Base-by-base conservation (phyloP, 2,329 filamentous ascomycete genomes). In the Alternaria arbusti region DNA sequence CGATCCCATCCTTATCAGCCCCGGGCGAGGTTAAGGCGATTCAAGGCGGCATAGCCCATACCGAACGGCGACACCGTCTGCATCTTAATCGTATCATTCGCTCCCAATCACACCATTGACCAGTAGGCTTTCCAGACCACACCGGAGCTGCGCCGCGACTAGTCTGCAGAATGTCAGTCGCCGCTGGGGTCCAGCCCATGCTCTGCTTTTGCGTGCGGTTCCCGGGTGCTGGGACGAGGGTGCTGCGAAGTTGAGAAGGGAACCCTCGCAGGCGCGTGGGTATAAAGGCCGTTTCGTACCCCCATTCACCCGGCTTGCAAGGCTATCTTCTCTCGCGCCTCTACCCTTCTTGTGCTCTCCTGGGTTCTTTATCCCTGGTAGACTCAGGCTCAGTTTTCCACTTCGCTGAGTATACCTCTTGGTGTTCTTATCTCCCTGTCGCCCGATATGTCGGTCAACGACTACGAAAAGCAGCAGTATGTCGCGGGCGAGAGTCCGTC, bases 251-350 rank as follows among this genome's bases (percentile, higher is more conserved):
- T 51, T 59, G 65, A 57, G 46, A 64, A 66, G 60, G 62, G 65
- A 63, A 63, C 63, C 58, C 62, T 61, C 61, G 57, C 20, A 43
- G 49, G 54, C 36, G 59, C 36, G 51, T 49, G 51, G 62, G 71
- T 72, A 72, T 77, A 76, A 77, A 77, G 64, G 61, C 54, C 50
- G 50, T 61, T 61, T 69, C 64, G 69, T 71, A 66, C 66, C 67
- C 66, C 67, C 63, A 32, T 57, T 45, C 54, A 51, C 43, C 63
- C 43, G 46, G 43, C 50, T 65, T 46, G 25, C 63, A 60, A 58
- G 64, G 63, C 59, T 63, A 50, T 65, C 62, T 66, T 62, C 65
- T 65, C 63, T 68, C 54, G 63, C 64, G 70, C 69, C 64, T 20
- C 58, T 54, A 66, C 56, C 67, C 64, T 64, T 60, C 11, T 49